Conservation (phyloP, 352 stramenopile genomes). For the Thalassiosira exigua region DNA sequence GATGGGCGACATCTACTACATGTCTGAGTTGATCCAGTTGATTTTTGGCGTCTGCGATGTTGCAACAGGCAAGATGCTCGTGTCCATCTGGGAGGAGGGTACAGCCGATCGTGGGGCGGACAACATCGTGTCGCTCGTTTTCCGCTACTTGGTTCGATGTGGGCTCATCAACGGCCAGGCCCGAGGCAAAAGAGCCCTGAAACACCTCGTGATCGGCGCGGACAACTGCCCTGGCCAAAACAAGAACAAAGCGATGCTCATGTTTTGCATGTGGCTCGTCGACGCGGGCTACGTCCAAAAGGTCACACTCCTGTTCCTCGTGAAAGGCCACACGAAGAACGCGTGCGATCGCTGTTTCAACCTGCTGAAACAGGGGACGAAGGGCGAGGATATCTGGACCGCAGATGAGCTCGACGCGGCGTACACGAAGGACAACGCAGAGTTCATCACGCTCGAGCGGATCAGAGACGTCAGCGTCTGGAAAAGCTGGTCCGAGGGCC, state of each 20-base stretch:
- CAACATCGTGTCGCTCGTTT: slow-evolving; percentile 47
- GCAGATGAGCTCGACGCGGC: slow-evolving; percentile 1
- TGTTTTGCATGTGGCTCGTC: slow-evolving; percentile 8
- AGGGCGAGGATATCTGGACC: slow-evolving; percentile 15
- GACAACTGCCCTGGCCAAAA: slow-evolving; percentile 56
- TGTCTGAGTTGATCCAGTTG: slow-evolving; percentile 21
- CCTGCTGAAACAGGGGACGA: slow-evolving; percentile 15
- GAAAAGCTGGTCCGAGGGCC: no score
- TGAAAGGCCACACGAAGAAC: slow-evolving; percentile 47
- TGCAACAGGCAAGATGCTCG: no score
- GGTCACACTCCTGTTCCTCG: slow-evolving; percentile 22
- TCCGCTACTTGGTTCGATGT: no score
- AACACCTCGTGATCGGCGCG: slow-evolving; percentile 40
- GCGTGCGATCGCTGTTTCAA: slow-evolving; percentile 25
- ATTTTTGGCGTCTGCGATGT: slow-evolving; percentile 52
- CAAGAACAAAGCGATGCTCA: slow-evolving; percentile 22
- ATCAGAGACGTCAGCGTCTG: no score
- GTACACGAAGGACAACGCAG: no score
- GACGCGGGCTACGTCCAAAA: slow-evolving; percentile 21
- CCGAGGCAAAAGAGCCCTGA: slow-evolving; percentile 1
- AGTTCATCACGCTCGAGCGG: no score
- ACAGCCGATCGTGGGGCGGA: slow-evolving; percentile 43
- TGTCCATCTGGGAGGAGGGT: slow-evolving; percentile 22
- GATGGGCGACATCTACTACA: slow-evolving; percentile 46
- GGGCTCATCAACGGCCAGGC: slow-evolving; percentile 7